Evolutionary conservation across 805 yeast genomes (phyloP).

Genomic region (Crinitomyces ghanaensis): DNA sequence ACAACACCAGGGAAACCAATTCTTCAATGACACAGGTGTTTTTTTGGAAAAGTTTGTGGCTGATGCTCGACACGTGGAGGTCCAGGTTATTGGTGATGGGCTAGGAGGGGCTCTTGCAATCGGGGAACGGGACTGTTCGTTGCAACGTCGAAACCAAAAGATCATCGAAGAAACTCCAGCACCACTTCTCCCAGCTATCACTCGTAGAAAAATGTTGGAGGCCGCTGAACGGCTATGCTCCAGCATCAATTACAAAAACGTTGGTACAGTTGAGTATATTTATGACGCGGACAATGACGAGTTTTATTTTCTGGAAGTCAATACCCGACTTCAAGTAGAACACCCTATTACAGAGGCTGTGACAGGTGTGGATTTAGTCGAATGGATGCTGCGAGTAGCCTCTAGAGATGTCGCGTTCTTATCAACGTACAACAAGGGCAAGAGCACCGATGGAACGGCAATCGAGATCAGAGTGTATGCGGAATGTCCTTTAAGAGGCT

Average conservation of each 20-base stretch:
- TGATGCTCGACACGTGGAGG: slow-evolving; percentile 91
- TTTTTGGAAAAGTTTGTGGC: slow-evolving; percentile 91
- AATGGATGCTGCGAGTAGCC: slow-evolving; percentile 91
- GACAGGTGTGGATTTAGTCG: slow-evolving; percentile 89
- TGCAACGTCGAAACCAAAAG: slow-evolving; percentile 95
- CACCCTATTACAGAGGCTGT: slow-evolving; percentile 95
- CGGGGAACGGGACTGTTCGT: slow-evolving; percentile 96
- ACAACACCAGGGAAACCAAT: slow-evolving; percentile 84
- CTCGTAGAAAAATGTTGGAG: slow-evolving; percentile 60
- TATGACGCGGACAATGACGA: slow-evolving; percentile 79
- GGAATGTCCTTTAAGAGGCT: slow-evolving; percentile 91
- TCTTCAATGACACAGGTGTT: slow-evolving; percentile 93
- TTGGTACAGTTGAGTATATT: slow-evolving; percentile 95
- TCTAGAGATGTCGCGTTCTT: slow-evolving; percentile 84
- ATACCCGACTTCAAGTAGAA: slow-evolving; percentile 94
- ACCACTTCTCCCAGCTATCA: slow-evolving; percentile 75
- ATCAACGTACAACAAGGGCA: slow-evolving; percentile 40
- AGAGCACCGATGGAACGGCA: slow-evolving; percentile 60
- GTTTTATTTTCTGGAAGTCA: slow-evolving; percentile 91
- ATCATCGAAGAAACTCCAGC: slow-evolving; percentile 97
- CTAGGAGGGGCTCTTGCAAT: slow-evolving; percentile 83
- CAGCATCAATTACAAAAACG: slow-evolving; percentile 82
- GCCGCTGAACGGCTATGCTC: slow-evolving; percentile 81
- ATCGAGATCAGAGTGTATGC: slow-evolving; percentile 97
- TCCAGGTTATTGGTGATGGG: slow-evolving; percentile 96